These are phyloP conservation scores for Paracoccidioides lutzii DNA, from an alignment of 2,329 filamentous ascomycete species.

Conservation along the genomic window DNA sequence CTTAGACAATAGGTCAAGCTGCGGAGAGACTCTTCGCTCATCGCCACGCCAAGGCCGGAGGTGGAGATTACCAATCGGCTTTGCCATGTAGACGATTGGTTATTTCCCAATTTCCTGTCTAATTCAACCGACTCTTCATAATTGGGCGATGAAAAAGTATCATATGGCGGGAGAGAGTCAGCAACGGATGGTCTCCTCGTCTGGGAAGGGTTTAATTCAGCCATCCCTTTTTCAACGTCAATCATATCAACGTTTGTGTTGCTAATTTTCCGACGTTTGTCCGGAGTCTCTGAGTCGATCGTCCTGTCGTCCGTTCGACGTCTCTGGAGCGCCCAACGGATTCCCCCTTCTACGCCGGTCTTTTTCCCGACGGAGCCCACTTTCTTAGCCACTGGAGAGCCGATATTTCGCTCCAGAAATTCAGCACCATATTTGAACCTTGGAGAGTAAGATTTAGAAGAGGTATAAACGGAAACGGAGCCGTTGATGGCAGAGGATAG, in stretches of 20 bases:
- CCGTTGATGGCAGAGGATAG: constrained; percentile 74
- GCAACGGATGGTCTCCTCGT: constrained; percentile 49
- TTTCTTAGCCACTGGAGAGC: constrained; percentile 68
- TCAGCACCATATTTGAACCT: constrained; percentile 81
- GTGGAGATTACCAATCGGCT: constrained; percentile 80
- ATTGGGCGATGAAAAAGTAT: constrained; percentile 60
- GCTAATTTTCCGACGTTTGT: constrained; percentile 3
- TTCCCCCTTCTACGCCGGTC: constrained; percentile 75
- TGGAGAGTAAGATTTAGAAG: constrained; percentile 80
- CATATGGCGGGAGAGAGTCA: constrained; percentile 72
- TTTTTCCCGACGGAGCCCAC: constrained; percentile 71
- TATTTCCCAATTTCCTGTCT: constrained; percentile 15
- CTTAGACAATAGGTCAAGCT: constrained; percentile 74
- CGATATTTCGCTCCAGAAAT: constrained; percentile 78
- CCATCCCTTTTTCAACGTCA: constrained; percentile 36
- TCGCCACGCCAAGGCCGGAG: constrained; percentile 77
- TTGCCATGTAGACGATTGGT: constrained; percentile 48
- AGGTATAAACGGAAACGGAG: constrained; percentile 72
- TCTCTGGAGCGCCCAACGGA: constrained; percentile 63
- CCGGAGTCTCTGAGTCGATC: not conserved
- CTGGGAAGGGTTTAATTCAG: constrained; percentile 14
- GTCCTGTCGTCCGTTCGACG: constrained; percentile 19
- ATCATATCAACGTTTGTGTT: constrained; percentile 33
- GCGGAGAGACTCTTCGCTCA: constrained; percentile 75
- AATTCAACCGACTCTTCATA: constrained; percentile 50